Conservation (phyloP, 106 monocot species). For the Allium cepa region DNA sequence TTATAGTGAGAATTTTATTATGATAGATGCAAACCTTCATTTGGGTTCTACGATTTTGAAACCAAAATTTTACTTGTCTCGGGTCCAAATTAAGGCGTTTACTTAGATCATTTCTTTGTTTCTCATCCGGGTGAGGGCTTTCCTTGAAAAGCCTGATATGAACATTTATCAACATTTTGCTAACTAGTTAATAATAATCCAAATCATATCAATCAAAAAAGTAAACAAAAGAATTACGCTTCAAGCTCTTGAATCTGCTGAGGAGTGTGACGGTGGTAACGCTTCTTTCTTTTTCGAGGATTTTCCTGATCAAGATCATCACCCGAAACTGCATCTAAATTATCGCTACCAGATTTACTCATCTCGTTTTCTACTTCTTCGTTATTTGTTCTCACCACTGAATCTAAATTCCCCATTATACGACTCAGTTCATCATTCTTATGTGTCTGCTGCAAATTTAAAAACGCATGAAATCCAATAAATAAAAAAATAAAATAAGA, state of each 20-base stretch:
- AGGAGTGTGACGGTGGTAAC: constrained; percentile 90
- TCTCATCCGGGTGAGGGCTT: constrained; percentile 96
- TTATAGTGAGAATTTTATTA: background rate
- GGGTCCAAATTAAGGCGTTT: constrained; percentile 89
- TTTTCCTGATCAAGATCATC: constrained; percentile 61
- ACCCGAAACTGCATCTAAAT: constrained; percentile 48
- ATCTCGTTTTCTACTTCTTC: constrained; percentile 35
- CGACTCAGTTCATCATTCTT: constrained; percentile 5
- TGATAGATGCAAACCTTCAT: constrained; percentile 55
- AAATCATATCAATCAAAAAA: too few relatives aligned
- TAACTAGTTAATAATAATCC: too few relatives aligned
- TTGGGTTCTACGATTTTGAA: constrained; percentile 96
- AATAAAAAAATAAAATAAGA: background rate
- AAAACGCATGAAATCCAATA: background rate
- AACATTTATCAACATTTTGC: too few relatives aligned
- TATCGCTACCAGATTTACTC: constrained; percentile 41
- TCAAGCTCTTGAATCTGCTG: constrained; percentile 94
- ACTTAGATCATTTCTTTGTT: constrained; percentile 88
- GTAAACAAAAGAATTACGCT: constrained; percentile 25
- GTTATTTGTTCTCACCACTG: background rate
- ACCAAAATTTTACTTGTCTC: constrained; percentile 99
- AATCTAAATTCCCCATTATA: constrained; percentile 6
- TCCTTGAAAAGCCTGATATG: constrained; percentile 80
- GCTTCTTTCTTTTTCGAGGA: constrained; percentile 64
- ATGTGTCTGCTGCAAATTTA: background rate